Evolutionary conservation across 345 rosid species (phyloP).

Genomic region (Linum tenue): DNA sequence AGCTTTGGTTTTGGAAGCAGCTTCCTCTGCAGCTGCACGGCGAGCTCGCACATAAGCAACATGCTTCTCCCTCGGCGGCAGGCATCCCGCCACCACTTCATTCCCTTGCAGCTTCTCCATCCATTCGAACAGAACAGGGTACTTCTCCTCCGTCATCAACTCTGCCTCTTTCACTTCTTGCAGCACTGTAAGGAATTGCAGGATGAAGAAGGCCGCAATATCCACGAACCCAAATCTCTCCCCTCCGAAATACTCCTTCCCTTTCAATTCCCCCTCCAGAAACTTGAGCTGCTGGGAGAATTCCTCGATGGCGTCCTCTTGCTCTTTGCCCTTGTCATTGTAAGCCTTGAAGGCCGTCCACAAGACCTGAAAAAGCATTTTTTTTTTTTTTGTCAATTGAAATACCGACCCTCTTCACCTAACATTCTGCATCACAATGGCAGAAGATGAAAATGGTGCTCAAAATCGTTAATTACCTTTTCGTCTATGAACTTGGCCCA

Average conservation of each 20-base stretch:
- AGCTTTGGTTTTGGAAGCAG: slow-evolving; percentile 1
- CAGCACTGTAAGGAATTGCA: slow-evolving; percentile 2
- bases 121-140: slow-evolving; percentile 18
- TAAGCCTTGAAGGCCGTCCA: neutral
- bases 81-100: slow-evolving; percentile 9
- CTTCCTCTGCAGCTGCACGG: neutral
- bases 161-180: slow-evolving; percentile 10
- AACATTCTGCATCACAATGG: too few species aligned
- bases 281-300: slow-evolving; percentile 10
- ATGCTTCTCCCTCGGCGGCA: slow-evolving; percentile 17
- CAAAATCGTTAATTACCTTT: neutral
- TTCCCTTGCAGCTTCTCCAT: slow-evolving; percentile 8
- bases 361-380: neutral
- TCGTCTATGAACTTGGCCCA: slow-evolving; percentile 15
- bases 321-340: neutral
- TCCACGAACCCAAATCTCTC: slow-evolving; percentile 17
- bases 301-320: slow-evolving; percentile 15
- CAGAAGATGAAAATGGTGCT: too few species aligned
- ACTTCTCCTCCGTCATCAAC: slow-evolving; percentile 3
- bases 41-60: slow-evolving; percentile 2
- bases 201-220: slow-evolving; percentile 2
- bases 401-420: too few species aligned
- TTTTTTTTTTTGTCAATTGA: neutral
- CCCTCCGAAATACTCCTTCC: slow-evolving; percentile 19
- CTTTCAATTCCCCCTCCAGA: slow-evolving; percentile 17